Percentiles rank a stretch among this genome's conserved stretches.
Conservation (phyloP, 2,329 filamentous ascomycete genomes). For the Lachnellula hyalina region DNA sequence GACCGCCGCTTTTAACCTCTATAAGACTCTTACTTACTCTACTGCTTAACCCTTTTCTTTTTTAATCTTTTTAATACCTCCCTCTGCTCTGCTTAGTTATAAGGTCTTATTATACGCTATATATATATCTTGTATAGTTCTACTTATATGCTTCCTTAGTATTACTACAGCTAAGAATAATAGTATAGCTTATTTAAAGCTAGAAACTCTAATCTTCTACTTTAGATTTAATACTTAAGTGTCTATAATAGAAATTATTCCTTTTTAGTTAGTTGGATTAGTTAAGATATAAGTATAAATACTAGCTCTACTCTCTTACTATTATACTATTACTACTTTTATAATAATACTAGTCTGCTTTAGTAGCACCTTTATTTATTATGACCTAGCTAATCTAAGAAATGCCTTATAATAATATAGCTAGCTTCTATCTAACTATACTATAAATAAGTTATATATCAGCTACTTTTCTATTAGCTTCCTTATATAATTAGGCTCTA, state of each 20-base stretch:
- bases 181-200: not conserved
- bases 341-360: no score
- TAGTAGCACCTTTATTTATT: no score
- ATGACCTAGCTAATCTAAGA: no score
- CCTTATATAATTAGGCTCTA: constrained; percentile 8
- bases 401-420: not conserved
- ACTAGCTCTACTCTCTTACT: no score
- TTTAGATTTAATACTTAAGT: no score
- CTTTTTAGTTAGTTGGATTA: no score
- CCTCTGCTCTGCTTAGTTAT: not conserved
- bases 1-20: constrained; percentile 4
- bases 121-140: not conserved
- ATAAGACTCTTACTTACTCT: not conserved
- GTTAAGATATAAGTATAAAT: no score
- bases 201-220: no score
- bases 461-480: constrained; percentile 12
- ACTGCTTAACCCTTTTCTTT: not conserved
- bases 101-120: not conserved
- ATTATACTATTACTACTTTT: no score
- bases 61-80: constrained; percentile 4
- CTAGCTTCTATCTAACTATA: constrained; percentile 3
- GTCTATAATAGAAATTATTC: no score
- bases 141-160: not conserved
- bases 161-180: not conserved
- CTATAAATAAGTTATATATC: constrained; percentile 1